A percentile compares a stretch with the other conserved stretches of the same genome.
phyloP scores from a whole-genome alignment of 202 grass and related monocot genomes.

The Schoenoplectus tabernaemontani region DNA sequence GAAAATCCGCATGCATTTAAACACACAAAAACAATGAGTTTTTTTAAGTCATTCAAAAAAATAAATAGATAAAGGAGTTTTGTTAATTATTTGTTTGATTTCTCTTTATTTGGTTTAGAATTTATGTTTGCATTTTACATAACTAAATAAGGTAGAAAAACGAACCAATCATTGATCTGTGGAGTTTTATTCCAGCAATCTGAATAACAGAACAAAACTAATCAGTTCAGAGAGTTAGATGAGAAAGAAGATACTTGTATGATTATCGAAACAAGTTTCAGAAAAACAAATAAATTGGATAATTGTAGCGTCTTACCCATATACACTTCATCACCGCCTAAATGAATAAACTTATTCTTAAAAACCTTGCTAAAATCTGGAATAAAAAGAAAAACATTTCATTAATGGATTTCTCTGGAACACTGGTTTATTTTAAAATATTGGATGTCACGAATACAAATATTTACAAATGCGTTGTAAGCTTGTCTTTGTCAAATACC shows the following conservation, averaged over 20 bases:
- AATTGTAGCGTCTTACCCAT: slow-evolving; percentile 47
- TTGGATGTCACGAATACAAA: background rate
- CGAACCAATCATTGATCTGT: slow-evolving; percentile 68
- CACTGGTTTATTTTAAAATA: background rate
- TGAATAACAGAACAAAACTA: slow-evolving; percentile 36
- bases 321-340: slow-evolving; percentile 88
- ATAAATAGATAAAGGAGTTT: background rate
- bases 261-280: background rate
- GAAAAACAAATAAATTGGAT: slow-evolving; percentile 1
- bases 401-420: background rate
- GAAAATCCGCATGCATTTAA: background rate
- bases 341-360: slow-evolving; percentile 86
- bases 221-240: slow-evolving; percentile 8
- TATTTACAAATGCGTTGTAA: background rate
- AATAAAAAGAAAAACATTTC: slow-evolving; percentile 20
- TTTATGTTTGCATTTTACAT: background rate
- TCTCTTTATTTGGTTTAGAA: background rate
- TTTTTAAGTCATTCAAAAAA: background rate
- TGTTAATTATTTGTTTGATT: background rate
- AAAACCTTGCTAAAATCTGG: slow-evolving; percentile 95
- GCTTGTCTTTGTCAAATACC: background rate
- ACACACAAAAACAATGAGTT: background rate
- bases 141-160: background rate
- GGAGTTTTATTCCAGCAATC: slow-evolving; percentile 74
- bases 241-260: background rate